These are phyloP conservation scores for Penicillium taxi DNA, from an alignment of 495 filamentous ascomycete genomes.

Conservation along the genomic window DNA sequence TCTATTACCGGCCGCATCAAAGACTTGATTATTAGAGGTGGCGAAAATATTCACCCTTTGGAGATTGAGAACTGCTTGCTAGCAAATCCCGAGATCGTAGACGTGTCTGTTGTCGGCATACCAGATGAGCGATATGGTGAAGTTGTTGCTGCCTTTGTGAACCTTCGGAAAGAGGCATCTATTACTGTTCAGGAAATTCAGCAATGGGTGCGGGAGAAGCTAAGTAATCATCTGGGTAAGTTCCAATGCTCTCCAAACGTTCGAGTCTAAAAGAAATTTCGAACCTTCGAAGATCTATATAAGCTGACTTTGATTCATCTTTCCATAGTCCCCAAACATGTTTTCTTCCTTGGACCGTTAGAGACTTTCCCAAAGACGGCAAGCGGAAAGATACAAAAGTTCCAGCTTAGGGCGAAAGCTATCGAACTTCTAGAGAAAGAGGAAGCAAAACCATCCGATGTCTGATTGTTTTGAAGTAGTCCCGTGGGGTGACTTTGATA, in stretches of 20 bases:
- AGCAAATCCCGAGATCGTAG: slow-evolving; percentile 54
- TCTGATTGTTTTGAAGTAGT: too few relatives aligned
- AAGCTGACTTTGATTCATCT: not conserved
- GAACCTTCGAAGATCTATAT: not conserved
- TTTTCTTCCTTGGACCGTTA: slow-evolving; percentile 59
- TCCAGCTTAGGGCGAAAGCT: slow-evolving; percentile 66
- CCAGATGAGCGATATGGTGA: slow-evolving; percentile 82
- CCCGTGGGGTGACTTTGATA: too few relatives aligned
- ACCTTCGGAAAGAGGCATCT: slow-evolving; percentile 30
- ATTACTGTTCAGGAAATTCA: slow-evolving; percentile 45
- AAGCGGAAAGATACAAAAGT: slow-evolving; percentile 97
- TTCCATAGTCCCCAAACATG: slow-evolving; percentile 65
- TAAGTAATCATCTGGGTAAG: slow-evolving; percentile 70
- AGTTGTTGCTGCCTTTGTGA: slow-evolving; percentile 74
- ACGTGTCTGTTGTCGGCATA: slow-evolving; percentile 77
- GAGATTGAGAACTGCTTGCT: slow-evolving; percentile 92
- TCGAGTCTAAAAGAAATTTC: too few relatives aligned
- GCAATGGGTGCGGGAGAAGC: slow-evolving; percentile 60
- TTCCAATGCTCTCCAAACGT: slow-evolving; percentile 7
- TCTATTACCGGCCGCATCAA: slow-evolving; percentile 74
- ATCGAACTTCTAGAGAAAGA: slow-evolving; percentile 31
- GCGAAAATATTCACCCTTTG: slow-evolving; percentile 93
- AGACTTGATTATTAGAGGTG: slow-evolving; percentile 87
- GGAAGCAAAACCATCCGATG: not conserved
- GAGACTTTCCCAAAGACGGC: slow-evolving; percentile 84